Base-by-base conservation (phyloP, 345 rosid species). In the Pugionium dolabratum region DNA sequence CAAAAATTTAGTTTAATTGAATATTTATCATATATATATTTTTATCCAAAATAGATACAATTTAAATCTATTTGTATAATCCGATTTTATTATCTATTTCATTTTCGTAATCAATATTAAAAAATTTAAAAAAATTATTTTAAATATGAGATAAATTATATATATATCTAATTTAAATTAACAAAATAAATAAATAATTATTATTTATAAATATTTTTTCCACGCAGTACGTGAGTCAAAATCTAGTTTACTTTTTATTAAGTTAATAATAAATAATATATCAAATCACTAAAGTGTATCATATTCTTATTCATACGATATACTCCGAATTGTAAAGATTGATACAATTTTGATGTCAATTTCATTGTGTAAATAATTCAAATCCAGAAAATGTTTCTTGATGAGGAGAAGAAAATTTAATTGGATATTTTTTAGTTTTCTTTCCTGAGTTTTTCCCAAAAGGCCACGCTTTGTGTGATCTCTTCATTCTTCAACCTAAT, bases 191-290 rank as follows among this genome's bases (percentile, higher is more conserved):
- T 18, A 18, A 18, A 18, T 18, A 18, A 18, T 18, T 18, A 18
- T 18, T 18, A 18, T 18, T 18, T 18, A 18, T 18, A 18, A 18
- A 18, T 18, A 18, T 18, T 18, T 18, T 18, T 18, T 18, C 18
- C 18, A 18, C 18, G 18, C 18, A 18, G 18, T 18, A 18, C 18
- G 18, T 18, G 18, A 18, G 18, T 18, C 18, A 18, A 18, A 18
- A 18, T 18, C 18, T 18, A 18, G 18, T 18, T 18, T 18, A 51
- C 59, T 64, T 64, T 50, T 53, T 40, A 18, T 64, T 40, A 51
- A 37, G 67, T 48, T 36, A 48, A 8, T 61, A 47, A 25, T 35
- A 34, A 34, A 45, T 32, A 2, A 40, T 8, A 46, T 26, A 36
- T 61, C 32, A 5, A 48, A 36, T 10, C 46, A 48, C 47, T 47